Base-by-base conservation (phyloP, 2,329 filamentous ascomycete genomes). In the Fonsecaea pedrosoi region DNA sequence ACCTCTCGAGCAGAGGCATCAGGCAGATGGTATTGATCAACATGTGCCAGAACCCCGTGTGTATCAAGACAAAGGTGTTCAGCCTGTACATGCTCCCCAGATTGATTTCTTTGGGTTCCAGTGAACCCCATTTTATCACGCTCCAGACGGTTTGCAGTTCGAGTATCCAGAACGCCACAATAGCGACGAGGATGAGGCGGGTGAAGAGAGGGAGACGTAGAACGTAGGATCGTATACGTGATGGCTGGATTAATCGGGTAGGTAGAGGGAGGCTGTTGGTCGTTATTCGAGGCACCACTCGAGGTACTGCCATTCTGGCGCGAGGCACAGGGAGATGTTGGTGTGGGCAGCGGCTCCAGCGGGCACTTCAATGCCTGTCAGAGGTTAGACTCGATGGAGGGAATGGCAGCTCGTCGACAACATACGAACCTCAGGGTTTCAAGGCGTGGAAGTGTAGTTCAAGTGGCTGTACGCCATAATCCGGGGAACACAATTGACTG, bases 11-110 rank as follows among this genome's bases (percentile, higher is more conserved):
- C 60, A 99, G 83, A n/a, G 95, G 95, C 45, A 90, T 89, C 69
- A 98, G 78, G 25, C 92, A 91, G 70, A 96, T 60, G 30, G 92
- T 78, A 79, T 98, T 97, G 75, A 96, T 82, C 61, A 94, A 75
- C 68, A 90, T 85, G 79, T 98, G 95, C 73, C 97, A 82, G 77
- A 96, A 85, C 73, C 90, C 90, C 54, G 88, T 79, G 77, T 99
- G 95, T 67, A 97, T 88, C 64, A 99, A 83, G 0, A 94, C 92
- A 76, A 92, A 99, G 0, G 94, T 96, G 77, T 97, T 97, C 40
- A 96, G 85, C 68, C 95, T 89, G 79, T 97, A 94, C 82, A 96
- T 94, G 97, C 72, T 83, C 95, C 93, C 89, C 50, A 97, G 78
- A 58, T 86, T 85, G 76, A 96, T 86, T 82, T 94, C 86, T 72